These are phyloP conservation scores for Aspergillus fijiensis DNA, from an alignment of 2,329 filamentous ascomycete genomes.

Conservation along the genomic window DNA sequence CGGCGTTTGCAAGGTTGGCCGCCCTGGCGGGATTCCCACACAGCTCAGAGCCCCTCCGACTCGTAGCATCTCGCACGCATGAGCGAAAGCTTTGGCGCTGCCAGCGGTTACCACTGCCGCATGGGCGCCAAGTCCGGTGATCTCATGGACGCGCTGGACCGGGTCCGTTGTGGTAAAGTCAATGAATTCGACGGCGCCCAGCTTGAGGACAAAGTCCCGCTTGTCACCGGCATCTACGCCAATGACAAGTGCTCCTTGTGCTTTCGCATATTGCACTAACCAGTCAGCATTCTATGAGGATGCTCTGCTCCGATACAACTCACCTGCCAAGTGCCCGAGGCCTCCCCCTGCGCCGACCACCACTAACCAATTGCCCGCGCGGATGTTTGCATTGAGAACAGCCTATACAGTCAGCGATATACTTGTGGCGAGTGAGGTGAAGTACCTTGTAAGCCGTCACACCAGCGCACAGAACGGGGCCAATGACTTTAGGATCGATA, in stretches of 20 bases:
- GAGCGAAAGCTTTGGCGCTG: conserved; percentile 42
- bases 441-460: conserved; percentile 46
- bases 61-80: conserved; percentile 46
- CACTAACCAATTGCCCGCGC: conserved; percentile 43
- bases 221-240: conserved; percentile 46
- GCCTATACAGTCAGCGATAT: conserved; percentile 28
- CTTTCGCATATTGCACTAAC: conserved; percentile 47
- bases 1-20: conserved; percentile 41
- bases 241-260: conserved; percentile 44
- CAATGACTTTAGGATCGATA: conserved; percentile 42
- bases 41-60: conserved; percentile 46
- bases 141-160: conserved; percentile 33
- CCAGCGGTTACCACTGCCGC: conserved; percentile 46
- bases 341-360: conserved; percentile 50
- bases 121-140: conserved; percentile 43
- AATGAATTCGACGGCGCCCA: conserved; percentile 44
- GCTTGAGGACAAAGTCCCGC: conserved; percentile 37
- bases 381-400: conserved; percentile 43
- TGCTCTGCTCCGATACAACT: conserved; percentile 4
- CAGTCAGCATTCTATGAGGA: not conserved
- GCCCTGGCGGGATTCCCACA: conserved; percentile 45
- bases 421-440: not conserved
- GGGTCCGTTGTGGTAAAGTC: conserved; percentile 42
- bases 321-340: conserved; percentile 47
- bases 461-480: conserved; percentile 47